phyloP scores from a whole-genome alignment of 1,284 basidiomycete species.

The Pseudozyma sp. region DNA sequence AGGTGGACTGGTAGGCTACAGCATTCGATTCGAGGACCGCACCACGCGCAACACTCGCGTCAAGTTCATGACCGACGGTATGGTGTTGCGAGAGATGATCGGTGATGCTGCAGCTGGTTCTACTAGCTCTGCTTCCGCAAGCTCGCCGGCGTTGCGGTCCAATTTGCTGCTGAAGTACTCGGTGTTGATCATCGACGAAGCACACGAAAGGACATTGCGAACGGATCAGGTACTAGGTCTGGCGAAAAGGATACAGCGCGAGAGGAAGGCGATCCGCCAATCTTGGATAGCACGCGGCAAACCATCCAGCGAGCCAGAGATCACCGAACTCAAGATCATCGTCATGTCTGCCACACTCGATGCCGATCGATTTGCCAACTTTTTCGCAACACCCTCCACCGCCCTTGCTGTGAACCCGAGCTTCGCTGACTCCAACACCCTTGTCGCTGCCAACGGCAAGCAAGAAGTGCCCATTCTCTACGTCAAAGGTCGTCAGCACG shows the following conservation, averaged over 20 bases:
- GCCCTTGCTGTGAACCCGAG: constrained; percentile 18
- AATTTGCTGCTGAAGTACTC: constrained; percentile 83
- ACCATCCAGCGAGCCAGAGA: constrained; percentile 65
- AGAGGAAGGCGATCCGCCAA: constrained; percentile 72
- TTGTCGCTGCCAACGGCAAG: constrained; percentile 18
- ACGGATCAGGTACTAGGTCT: constrained; percentile 94
- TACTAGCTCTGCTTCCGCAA: constrained; percentile 1
- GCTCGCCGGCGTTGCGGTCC: constrained; percentile 20
- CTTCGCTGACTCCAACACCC: background rate
- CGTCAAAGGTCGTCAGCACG: constrained; percentile 90
- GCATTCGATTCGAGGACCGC: constrained; percentile 93
- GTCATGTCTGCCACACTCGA: constrained; percentile 98
- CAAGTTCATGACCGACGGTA: constrained; percentile 96
- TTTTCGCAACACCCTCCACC: constrained; percentile 74
- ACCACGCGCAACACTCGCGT: constrained; percentile 78
- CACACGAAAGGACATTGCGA: constrained; percentile 92
- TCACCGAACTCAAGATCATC: constrained; percentile 80
- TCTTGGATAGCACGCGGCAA: constrained; percentile 49
- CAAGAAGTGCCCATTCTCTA: constrained; percentile 80
- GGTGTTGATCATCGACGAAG: constrained; percentile 93
- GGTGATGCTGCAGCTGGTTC: constrained; percentile 53
- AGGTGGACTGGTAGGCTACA: constrained; percentile 81
- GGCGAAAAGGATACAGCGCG: constrained; percentile 75
- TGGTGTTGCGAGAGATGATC: constrained; percentile 90
- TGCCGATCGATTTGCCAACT: constrained; percentile 89